These are phyloP conservation scores for Magnusiomyces tetraspermus DNA, from an alignment of 1,139 yeast genomes.

Conservation along the genomic window DNA sequence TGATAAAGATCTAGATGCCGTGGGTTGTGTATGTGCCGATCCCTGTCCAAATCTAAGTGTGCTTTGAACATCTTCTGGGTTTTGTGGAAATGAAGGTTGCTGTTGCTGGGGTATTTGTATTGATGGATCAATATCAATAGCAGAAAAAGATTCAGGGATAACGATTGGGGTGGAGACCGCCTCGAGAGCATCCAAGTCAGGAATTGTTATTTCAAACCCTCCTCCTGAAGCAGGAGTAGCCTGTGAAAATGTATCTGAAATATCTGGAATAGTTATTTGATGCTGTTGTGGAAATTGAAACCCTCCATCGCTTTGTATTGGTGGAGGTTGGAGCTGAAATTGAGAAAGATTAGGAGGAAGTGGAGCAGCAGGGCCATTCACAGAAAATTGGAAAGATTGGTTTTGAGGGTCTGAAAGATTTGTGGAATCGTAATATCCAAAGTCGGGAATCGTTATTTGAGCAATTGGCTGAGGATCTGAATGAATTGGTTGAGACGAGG, in stretches of 20 bases:
- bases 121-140: not conserved
- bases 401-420: not conserved
- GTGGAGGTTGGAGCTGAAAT: not conserved
- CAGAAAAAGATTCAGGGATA: not conserved
- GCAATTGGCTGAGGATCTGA: conserved; percentile 1
- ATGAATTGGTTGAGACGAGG: not conserved
- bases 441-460: not conserved
- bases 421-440: not conserved
- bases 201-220: conserved; percentile 2
- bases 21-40: not conserved
- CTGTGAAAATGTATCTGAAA: not conserved
- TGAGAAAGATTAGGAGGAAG: not conserved
- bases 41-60: conserved; percentile 3
- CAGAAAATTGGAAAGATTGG: not conserved
- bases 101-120: not conserved
- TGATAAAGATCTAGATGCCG: not conserved
- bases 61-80: conserved; percentile 1
- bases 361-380: not conserved
- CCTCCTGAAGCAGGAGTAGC: not conserved
- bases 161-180: not conserved
- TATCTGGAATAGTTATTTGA: not conserved
- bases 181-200: not conserved
- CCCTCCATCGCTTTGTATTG: not conserved
- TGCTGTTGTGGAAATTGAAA: not conserved
- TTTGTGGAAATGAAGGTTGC: conserved; percentile 1